Conservation (phyloP, 2,329 filamentous ascomycete genomes). For the Ascocoryne sarcoides region DNA sequence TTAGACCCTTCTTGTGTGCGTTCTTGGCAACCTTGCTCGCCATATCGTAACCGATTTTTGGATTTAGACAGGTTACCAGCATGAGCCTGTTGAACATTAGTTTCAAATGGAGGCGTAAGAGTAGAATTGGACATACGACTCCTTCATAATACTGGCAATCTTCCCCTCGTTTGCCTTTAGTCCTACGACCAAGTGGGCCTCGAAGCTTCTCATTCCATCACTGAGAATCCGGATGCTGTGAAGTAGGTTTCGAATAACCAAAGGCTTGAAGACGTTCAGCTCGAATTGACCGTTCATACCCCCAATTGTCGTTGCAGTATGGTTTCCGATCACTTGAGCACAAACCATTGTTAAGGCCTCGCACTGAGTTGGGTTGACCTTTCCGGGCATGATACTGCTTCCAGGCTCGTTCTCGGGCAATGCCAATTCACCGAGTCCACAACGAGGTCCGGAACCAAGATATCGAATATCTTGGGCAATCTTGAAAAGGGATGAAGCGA, state of each 20-base stretch:
- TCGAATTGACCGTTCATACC: conserved; percentile 98
- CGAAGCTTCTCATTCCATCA: conserved; percentile 91
- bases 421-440: conserved; percentile 85
- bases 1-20: conserved; percentile 95
- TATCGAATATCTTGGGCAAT: conserved; percentile 98
- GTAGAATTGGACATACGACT: conserved; percentile 58
- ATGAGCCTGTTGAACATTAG: conserved; percentile 58
- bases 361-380: conserved; percentile 98
- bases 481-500: conserved; percentile 88
- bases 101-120: conserved; percentile 4
- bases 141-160: conserved; percentile 83
- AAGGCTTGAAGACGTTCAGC: conserved; percentile 97
- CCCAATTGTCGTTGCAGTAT: conserved; percentile 84
- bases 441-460: conserved; percentile 90
- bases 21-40: conserved; percentile 97
- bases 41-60: conserved; percentile 96
- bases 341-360: conserved; percentile 97
- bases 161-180: conserved; percentile 90
- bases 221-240: conserved; percentile 83
- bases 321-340: conserved; percentile 96
- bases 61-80: conserved; percentile 96
- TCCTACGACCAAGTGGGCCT: conserved; percentile 83
- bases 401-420: conserved; percentile 98
- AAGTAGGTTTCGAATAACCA: conserved; percentile 89
- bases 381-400: conserved; percentile 97